Evolutionary conservation across 108 stramenopile species (phyloP).

Genomic region (Nannochloropsis salina): DNA sequence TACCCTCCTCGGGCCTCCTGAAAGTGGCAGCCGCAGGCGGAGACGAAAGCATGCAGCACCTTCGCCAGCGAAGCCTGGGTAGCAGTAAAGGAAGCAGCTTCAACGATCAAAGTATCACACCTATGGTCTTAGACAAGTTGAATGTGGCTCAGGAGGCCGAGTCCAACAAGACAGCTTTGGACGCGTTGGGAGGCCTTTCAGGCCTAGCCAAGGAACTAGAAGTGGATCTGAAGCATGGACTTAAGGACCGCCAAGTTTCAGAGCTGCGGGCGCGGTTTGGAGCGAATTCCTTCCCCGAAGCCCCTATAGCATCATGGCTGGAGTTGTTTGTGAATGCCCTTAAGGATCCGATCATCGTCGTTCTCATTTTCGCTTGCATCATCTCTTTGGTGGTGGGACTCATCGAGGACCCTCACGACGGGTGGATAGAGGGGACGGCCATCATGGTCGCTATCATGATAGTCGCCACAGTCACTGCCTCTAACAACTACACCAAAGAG

Average conservation of each 20-base stretch:
- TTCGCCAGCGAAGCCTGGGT: background rate
- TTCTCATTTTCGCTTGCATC: slow-evolving; percentile 74
- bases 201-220: slow-evolving; percentile 24
- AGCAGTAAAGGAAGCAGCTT: background rate
- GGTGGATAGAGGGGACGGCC: slow-evolving; percentile 89
- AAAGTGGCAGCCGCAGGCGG: background rate
- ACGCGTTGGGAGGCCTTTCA: background rate
- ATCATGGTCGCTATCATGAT: slow-evolving; percentile 77
- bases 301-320: slow-evolving; percentile 27
- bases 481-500: slow-evolving; percentile 88
- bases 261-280: slow-evolving; percentile 30
- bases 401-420: slow-evolving; percentile 59
- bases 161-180: background rate
- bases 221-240: slow-evolving; percentile 22
- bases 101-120: background rate
- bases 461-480: slow-evolving; percentile 81
- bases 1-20: background rate
- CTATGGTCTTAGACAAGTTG: background rate
- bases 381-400: slow-evolving; percentile 64
- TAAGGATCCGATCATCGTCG: slow-evolving; percentile 81
- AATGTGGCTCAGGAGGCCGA: slow-evolving; percentile 16
- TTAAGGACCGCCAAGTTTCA: background rate
- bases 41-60: background rate
- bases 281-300: slow-evolving; percentile 30
- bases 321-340: slow-evolving; percentile 80